phyloP scores from a whole-genome alignment of 2,329 filamentous ascomycete species.

The Zasmidium angulare region DNA sequence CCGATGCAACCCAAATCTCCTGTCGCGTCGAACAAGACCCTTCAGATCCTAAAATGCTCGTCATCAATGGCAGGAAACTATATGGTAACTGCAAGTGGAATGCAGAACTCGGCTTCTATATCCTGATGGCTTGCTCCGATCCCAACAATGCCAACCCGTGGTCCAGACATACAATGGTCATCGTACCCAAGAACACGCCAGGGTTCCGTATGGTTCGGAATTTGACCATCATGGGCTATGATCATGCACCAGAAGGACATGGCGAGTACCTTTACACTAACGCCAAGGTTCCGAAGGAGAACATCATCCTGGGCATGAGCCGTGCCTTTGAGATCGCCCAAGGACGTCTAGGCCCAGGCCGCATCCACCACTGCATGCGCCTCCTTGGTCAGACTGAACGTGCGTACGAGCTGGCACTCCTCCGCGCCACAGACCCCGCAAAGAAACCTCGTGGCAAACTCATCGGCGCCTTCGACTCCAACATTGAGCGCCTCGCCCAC shows the following conservation, averaged over 20 bases:
- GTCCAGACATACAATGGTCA: constrained; percentile 85
- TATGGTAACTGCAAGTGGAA: constrained; percentile 95
- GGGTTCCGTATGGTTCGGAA: constrained; percentile 91
- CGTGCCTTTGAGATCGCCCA: constrained; percentile 98
- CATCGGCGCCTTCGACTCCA: constrained; percentile 83
- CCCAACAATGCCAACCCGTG: constrained; percentile 72
- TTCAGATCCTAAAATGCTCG: constrained; percentile 79
- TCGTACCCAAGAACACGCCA: constrained; percentile 80
- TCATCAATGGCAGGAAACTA: constrained; percentile 96
- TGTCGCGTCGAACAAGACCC: constrained; percentile 65
- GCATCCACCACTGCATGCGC: constrained; percentile 96
- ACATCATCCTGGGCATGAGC: constrained; percentile 88
- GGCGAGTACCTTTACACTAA: constrained; percentile 85
- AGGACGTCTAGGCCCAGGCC: constrained; percentile 88
- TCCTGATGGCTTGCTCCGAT: constrained; percentile 93
- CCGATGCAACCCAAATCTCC: constrained; percentile 50
- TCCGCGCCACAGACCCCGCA: constrained; percentile 82
- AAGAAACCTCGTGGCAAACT: constrained; percentile 89
- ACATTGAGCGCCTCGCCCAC: constrained; percentile 88
- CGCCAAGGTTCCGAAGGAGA: constrained; percentile 77
- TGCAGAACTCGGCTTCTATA: constrained; percentile 83
- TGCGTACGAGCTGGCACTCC: constrained; percentile 89
- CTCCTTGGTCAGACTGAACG: constrained; percentile 84
- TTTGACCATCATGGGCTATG: constrained; percentile 90
- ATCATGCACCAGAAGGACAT: constrained; percentile 94